Conservation (phyloP, 768 basidiomycete genomes). For the Xerocomellus amylosporus region DNA sequence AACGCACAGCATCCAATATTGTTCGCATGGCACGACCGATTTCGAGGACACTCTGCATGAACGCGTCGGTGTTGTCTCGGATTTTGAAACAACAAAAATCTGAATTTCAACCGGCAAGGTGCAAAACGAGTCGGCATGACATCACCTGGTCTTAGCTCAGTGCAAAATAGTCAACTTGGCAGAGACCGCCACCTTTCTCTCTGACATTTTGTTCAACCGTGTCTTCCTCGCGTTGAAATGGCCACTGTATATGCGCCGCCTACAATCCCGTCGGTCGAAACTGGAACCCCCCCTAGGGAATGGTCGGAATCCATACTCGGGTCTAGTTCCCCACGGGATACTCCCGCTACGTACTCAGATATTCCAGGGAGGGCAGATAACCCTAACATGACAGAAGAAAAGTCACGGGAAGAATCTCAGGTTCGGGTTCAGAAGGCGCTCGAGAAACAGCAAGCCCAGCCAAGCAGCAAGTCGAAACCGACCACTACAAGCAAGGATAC, state of each 20-base stretch:
- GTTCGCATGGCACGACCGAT: background rate
- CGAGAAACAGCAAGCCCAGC: background rate
- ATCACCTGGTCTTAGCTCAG: conserved; percentile 20
- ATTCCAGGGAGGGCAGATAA: background rate
- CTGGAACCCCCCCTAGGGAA: conserved; percentile 18
- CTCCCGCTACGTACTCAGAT: background rate
- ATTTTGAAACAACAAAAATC: background rate
- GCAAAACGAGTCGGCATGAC: conserved; percentile 21
- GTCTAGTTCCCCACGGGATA: conserved; percentile 6
- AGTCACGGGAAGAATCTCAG: background rate
- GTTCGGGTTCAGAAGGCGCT: background rate
- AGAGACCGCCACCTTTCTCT: conserved; percentile 1
- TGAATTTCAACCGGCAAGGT: conserved; percentile 14
- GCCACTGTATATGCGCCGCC: conserved; percentile 9
- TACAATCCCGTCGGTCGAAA: conserved; percentile 14
- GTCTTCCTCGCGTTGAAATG: conserved; percentile 7
- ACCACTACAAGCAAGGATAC: background rate
- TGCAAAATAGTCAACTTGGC: background rate
- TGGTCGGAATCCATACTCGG: conserved; percentile 20
- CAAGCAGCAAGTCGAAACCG: background rate
- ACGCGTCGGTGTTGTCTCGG: background rate
- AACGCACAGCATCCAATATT: background rate
- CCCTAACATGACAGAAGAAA: background rate
- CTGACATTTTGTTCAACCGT: background rate
- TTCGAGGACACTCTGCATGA: too few relatives aligned